A percentile compares a stretch with the other conserved stretches of the same genome.
Evolutionary conservation across 768 basidiomycete genomes (phyloP).

Genomic region (Amanita subjunquillea): DNA sequence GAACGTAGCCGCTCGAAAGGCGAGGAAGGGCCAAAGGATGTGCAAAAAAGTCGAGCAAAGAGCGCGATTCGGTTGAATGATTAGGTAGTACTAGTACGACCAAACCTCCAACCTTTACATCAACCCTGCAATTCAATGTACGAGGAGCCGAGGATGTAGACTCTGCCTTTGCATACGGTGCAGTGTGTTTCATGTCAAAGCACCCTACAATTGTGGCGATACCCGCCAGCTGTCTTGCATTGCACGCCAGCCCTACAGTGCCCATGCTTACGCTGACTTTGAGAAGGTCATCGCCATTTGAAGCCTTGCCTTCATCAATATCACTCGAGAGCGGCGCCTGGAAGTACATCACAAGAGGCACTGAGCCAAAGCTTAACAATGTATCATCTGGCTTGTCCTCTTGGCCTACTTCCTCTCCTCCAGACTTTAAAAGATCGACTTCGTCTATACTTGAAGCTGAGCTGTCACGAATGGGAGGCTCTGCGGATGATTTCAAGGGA

Average conservation of each 20-base stretch:
- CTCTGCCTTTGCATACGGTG: neutral
- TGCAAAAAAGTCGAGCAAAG: constrained; percentile 34
- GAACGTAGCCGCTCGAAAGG: constrained; percentile 38
- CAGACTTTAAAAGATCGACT: neutral
- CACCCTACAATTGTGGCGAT: neutral
- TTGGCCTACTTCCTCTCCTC: neutral
- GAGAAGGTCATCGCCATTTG: neutral
- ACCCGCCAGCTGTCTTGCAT: constrained; percentile 4
- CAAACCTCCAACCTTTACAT: constrained; percentile 24
- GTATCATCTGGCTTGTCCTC: constrained; percentile 22
- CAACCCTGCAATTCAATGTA: constrained; percentile 2
- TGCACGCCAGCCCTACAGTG: neutral
- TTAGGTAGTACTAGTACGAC: constrained; percentile 38
- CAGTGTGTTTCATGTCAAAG: neutral
- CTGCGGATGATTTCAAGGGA: neutral
- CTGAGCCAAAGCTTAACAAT: constrained; percentile 51
- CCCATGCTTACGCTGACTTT: neutral
- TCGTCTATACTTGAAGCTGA: neutral
- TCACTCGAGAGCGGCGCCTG: constrained; percentile 29
- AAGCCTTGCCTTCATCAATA: neutral
- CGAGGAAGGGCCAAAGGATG: constrained; percentile 51
- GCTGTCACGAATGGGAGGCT: neutral
- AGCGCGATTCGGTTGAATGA: constrained; percentile 6
- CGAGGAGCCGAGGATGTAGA: constrained; percentile 9
- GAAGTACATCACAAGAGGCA: constrained; percentile 50